Evolutionary conservation across 176 grass and related monocot species (phyloP).

Genomic region (Paspalum vaginatum): DNA sequence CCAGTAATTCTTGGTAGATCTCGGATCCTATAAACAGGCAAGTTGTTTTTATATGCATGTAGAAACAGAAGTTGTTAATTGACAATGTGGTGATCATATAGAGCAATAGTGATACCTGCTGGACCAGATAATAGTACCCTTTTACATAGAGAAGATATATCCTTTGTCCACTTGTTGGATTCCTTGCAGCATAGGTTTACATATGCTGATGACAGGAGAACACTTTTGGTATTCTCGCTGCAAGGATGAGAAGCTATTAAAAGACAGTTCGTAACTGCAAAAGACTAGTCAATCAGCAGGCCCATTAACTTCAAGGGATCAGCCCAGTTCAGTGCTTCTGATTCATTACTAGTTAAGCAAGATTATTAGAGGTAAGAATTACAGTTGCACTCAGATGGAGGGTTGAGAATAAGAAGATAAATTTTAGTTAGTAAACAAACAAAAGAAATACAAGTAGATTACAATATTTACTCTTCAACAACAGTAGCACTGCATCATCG

Average conservation of each 20-base stretch:
- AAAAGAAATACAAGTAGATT: not conserved
- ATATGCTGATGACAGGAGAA: conserved; percentile 79
- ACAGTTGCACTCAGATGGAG: not conserved
- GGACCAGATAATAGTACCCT: conserved; percentile 89
- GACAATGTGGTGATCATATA: conserved; percentile 11
- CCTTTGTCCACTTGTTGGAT: conserved; percentile 65
- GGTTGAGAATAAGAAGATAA: not conserved
- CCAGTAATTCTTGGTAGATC: conserved; percentile 92
- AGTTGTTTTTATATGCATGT: conserved; percentile 36
- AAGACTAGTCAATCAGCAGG: conserved; percentile 20
- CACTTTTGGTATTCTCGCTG: conserved; percentile 84
- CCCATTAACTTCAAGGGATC: conserved; percentile 7
- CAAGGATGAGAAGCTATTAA: conserved; percentile 46
- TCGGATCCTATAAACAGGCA: conserved; percentile 69
- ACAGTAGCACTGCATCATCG: not conserved
- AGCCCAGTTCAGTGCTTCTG: not conserved
- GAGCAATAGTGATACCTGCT: conserved; percentile 60
- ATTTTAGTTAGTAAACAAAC: not conserved
- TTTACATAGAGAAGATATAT: conserved; percentile 89
- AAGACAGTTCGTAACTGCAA: conserved; percentile 39
- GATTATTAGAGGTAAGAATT: not conserved
- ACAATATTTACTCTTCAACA: not conserved
- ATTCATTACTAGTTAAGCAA: conserved; percentile 7
- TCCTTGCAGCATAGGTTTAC: conserved; percentile 90
- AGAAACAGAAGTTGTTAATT: conserved; percentile 5